phyloP scores from a whole-genome alignment of 1,284 basidiomycete species.

The Wallemia ichthyophaga region DNA sequence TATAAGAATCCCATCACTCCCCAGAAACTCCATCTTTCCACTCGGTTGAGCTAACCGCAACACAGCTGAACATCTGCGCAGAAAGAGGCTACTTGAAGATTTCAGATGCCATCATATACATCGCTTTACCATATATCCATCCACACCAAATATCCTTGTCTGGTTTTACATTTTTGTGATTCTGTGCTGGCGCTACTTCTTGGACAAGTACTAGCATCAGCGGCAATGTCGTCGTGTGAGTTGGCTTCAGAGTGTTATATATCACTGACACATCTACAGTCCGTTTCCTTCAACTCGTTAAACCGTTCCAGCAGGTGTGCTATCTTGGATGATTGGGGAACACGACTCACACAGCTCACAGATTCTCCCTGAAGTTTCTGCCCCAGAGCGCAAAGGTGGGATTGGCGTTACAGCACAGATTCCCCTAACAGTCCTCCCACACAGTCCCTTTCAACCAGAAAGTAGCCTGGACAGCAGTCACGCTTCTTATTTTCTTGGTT shows the following conservation, averaged over 20 bases:
- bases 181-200: background rate
- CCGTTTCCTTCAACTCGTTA: conserved; percentile 81
- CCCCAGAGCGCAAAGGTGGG: conserved; percentile 67
- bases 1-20: too few species aligned
- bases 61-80: too few species aligned
- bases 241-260: too few species aligned
- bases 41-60: too few species aligned
- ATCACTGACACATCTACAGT: too few species aligned
- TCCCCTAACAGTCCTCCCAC: conserved; percentile 2
- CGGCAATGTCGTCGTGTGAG: conserved; percentile 14
- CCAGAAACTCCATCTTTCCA: too few species aligned
- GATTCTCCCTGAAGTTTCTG: conserved; percentile 51
- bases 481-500: conserved; percentile 86
- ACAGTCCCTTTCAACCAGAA: conserved; percentile 80
- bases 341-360: conserved; percentile 5
- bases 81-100: too few species aligned
- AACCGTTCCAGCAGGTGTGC: conserved; percentile 62
- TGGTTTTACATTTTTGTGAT: background rate
- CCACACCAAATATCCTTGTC: too few species aligned
- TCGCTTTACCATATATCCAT: too few species aligned
- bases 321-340: background rate
- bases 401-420: conserved; percentile 6
- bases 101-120: too few species aligned
- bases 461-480: conserved; percentile 84
- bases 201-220: background rate